Evolutionary conservation across 1,284 basidiomycete genomes (phyloP).

Genomic region (Bondarzewia mesenterica): DNA sequence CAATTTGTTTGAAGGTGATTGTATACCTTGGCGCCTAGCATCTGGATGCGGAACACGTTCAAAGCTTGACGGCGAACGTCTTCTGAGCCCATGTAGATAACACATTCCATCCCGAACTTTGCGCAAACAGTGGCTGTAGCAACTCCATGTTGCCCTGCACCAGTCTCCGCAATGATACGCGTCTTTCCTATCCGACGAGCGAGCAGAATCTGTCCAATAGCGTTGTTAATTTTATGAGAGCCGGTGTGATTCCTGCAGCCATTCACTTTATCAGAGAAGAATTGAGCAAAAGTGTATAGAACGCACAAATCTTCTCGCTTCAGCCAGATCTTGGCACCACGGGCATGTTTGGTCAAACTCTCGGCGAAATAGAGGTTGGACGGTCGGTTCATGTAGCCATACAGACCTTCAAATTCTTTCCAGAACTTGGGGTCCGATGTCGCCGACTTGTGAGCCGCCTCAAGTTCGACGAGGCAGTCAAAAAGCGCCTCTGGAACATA

Average conservation of each 20-base stretch:
- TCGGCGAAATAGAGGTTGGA: slow-evolving; percentile 65
- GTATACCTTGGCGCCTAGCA: slow-evolving; percentile 86
- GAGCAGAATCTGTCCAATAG: slow-evolving; percentile 91
- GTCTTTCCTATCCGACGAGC: slow-evolving; percentile 92
- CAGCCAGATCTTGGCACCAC: slow-evolving; percentile 92
- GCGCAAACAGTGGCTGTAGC: slow-evolving; percentile 98
- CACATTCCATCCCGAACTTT: slow-evolving; percentile 91
- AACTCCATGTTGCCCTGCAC: slow-evolving; percentile 97
- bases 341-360: slow-evolving; percentile 58
- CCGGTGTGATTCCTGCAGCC: slow-evolving; percentile 82
- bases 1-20: slow-evolving; percentile 2
- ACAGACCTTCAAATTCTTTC: slow-evolving; percentile 87
- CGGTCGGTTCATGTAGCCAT: slow-evolving; percentile 81
- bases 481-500: slow-evolving; percentile 95
- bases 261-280: slow-evolving; percentile 6
- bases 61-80: slow-evolving; percentile 93
- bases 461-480: slow-evolving; percentile 86
- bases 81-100: slow-evolving; percentile 99
- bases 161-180: slow-evolving; percentile 97
- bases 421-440: slow-evolving; percentile 87
- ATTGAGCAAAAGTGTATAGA: slow-evolving; percentile 22
- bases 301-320: slow-evolving; percentile 93
- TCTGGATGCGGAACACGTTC: slow-evolving; percentile 97
- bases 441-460: slow-evolving; percentile 84
- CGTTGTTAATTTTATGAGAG: slow-evolving; percentile 97